Evolutionary conservation across 768 basidiomycete species (phyloP).

Genomic region (Polyporus arcularius): DNA sequence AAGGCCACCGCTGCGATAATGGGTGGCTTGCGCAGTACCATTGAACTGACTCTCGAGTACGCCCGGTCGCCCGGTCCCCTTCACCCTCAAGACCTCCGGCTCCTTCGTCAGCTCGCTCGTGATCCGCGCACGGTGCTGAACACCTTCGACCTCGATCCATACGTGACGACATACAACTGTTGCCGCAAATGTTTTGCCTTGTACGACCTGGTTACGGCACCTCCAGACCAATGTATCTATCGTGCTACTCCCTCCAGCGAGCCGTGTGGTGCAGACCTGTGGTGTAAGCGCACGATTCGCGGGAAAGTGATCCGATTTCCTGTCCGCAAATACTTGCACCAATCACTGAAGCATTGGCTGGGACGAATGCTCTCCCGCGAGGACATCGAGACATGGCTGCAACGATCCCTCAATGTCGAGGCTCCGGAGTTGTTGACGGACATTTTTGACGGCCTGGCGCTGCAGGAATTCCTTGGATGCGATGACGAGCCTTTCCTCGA

Average conservation of each 20-base stretch:
- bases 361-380: background rate
- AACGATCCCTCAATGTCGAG: background rate
- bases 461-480: too few relatives aligned
- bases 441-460: background rate
- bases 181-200: background rate
- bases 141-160: background rate
- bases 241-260: background rate
- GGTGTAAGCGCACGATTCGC: background rate
- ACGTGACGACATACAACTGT: background rate
- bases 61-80: background rate
- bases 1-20: too few relatives aligned
- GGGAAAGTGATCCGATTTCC: background rate
- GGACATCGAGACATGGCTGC: background rate
- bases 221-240: background rate
- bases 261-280: background rate
- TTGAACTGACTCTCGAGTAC: too few relatives aligned
- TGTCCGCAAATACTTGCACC: background rate
- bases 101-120: background rate
- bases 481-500: too few relatives aligned
- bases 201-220: too few relatives aligned
- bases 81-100: background rate
- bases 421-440: background rate
- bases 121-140: background rate
- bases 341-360: background rate
- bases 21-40: too few relatives aligned